Percentiles rank a stretch among this genome's conserved stretches.
phyloP scores from a whole-genome alignment of 352 stramenopile genomes.

The Phytophthora hibernalis region DNA sequence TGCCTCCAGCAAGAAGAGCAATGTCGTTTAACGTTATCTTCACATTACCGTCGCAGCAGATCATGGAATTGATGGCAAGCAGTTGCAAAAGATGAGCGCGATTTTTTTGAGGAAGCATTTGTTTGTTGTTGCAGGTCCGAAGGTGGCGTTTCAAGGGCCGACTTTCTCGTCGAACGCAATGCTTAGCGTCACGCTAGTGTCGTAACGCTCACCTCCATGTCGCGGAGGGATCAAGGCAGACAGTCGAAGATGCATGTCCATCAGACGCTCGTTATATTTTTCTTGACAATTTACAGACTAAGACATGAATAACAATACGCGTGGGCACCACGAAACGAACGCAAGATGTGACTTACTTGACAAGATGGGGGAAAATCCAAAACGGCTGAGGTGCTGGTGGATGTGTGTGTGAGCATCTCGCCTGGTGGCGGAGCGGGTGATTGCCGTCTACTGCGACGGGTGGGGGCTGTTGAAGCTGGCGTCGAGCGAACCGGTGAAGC shows the following conservation, averaged over 20 bases:
- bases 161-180: conserved; percentile 3
- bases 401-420: conserved; percentile 29
- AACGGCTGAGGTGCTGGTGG: conserved; percentile 29
- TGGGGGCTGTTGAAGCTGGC: conserved; percentile 22
- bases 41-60: conserved; percentile 11
- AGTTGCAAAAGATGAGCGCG: conserved; percentile 20
- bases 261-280: conserved; percentile 28
- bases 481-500: conserved; percentile 42
- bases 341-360: conserved; percentile 18
- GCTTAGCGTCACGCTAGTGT: conserved; percentile 14
- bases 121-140: conserved; percentile 17
- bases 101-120: conserved; percentile 1
- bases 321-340: conserved; percentile 18
- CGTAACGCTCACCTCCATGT: conserved; percentile 27
- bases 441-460: conserved; percentile 28
- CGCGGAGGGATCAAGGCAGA: conserved; percentile 24
- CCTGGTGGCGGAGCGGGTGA: conserved; percentile 17
- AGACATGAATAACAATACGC: conserved; percentile 24
- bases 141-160: conserved; percentile 3
- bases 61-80: conserved; percentile 15
- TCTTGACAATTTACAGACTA: conserved; percentile 39
- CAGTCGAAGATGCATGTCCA: conserved; percentile 20
- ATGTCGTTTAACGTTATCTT: conserved; percentile 20
- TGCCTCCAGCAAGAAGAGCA: conserved; percentile 6
- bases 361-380: conserved; percentile 33